Percentiles rank a stretch among this genome's conserved stretches.
These are phyloP conservation scores for Casuarina cunninghamiana DNA, from an alignment of 306 rosid genomes.

Conservation along the genomic window DNA sequence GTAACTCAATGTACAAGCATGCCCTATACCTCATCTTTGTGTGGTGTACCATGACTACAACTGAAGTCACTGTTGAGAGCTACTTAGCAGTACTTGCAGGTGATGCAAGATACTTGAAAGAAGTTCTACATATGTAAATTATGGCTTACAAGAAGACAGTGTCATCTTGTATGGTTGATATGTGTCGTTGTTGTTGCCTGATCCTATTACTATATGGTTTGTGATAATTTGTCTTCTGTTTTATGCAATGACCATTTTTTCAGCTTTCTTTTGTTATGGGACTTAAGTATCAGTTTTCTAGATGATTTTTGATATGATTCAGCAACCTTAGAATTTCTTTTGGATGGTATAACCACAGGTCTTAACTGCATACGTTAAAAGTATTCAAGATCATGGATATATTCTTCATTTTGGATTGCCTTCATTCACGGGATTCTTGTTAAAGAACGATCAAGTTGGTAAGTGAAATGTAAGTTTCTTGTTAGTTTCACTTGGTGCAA, in stretches of 20 bases:
- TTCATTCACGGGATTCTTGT: constrained; percentile 81
- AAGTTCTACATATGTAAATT: background rate
- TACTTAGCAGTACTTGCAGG: background rate
- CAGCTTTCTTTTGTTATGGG: background rate
- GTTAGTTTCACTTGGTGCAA: constrained; percentile 17
- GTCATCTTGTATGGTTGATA: background rate
- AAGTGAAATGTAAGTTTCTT: constrained; percentile 18
- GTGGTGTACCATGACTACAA: background rate
- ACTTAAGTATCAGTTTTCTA: background rate
- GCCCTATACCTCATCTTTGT: background rate
- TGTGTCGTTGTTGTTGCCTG: background rate
- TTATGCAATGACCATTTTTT: background rate
- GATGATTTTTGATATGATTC: constrained; percentile 9
- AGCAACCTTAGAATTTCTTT: constrained; percentile 4
- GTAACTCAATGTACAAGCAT: too few species aligned
- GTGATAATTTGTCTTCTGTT: background rate
- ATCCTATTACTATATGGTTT: background rate
- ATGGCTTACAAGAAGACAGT: background rate
- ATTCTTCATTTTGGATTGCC: constrained; percentile 92
- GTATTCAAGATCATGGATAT: constrained; percentile 95
- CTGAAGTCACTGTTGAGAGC: too few species aligned
- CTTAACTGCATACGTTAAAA: constrained; percentile 77
- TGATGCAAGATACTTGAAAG: background rate
- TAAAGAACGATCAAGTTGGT: constrained; percentile 54
- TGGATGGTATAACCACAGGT: constrained; percentile 50